Percentiles rank a stretch among this genome's conserved stretches.
Conservation (phyloP, 371 early-diverging fungal genomes). For the Actinomucor elegans region DNA sequence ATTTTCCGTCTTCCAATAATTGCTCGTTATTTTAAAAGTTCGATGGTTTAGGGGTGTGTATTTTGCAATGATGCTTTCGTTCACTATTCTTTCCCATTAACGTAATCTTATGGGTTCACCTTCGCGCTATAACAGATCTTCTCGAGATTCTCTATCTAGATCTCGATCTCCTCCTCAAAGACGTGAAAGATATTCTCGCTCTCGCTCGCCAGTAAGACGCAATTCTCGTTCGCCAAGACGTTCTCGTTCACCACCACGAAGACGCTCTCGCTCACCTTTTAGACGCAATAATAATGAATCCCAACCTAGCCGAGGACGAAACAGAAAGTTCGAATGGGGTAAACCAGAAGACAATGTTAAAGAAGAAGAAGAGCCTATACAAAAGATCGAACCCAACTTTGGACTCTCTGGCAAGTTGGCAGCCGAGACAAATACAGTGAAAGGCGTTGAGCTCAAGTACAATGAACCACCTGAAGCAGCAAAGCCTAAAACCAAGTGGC, state of each 20-base stretch:
- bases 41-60: no score
- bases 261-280: constrained; percentile 20
- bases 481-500: constrained; percentile 71
- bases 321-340: constrained; percentile 34
- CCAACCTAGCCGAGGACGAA: constrained; percentile 8
- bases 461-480: constrained; percentile 90
- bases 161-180: constrained; percentile 11
- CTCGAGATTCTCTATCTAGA: constrained; percentile 6
- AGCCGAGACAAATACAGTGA: constrained; percentile 80
- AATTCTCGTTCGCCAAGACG: no score
- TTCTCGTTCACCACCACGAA: constrained; percentile 2
- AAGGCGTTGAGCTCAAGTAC: constrained; percentile 87
- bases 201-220: constrained; percentile 3
- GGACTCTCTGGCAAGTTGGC: constrained; percentile 83
- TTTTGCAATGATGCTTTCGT: no score
- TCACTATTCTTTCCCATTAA: not conserved
- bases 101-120: constrained; percentile 10
- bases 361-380: constrained; percentile 42
- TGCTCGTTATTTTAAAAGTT: no score
- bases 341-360: constrained; percentile 29
- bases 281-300: constrained; percentile 10
- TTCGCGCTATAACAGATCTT: constrained; percentile 1
- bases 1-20: not conserved
- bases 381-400: constrained; percentile 77
- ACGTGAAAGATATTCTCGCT: constrained; percentile 1